Evolutionary conservation across 169 alveolate genomes (phyloP).

Genomic region (Blepharisma undulans): DNA sequence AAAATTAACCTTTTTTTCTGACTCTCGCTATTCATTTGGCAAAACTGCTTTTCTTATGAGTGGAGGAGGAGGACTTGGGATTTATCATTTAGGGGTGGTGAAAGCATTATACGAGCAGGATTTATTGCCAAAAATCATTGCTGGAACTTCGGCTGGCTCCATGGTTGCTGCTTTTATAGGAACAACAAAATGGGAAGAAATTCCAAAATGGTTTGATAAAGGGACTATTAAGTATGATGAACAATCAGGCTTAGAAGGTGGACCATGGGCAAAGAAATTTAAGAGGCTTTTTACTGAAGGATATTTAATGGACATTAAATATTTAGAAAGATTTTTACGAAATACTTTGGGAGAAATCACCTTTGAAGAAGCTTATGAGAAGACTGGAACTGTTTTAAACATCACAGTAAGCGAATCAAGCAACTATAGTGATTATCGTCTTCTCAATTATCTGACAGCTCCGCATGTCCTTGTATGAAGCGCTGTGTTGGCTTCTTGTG

Average conservation of each 20-base stretch:
- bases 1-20: conserved; percentile 68
- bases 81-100: conserved; percentile 71
- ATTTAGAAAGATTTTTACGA: conserved; percentile 31
- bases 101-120: conserved; percentile 59
- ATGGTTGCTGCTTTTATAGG: conserved; percentile 63
- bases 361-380: conserved; percentile 70
- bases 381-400: conserved; percentile 63
- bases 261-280: conserved; percentile 9
- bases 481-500: conserved; percentile 68
- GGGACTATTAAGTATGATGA: conserved; percentile 26
- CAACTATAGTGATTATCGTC: conserved; percentile 47
- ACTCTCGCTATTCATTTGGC: conserved; percentile 69
- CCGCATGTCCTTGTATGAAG: conserved; percentile 72
- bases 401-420: conserved; percentile 59
- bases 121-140: conserved; percentile 68
- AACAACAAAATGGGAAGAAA: conserved; percentile 46
- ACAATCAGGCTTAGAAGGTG: conserved; percentile 24
- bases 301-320: conserved; percentile 1
- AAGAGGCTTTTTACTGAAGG: conserved; percentile 41
- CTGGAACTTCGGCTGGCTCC: conserved; percentile 78
- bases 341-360: conserved; percentile 63
- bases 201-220: conserved; percentile 44
- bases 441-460: conserved; percentile 71
- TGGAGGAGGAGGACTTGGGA: conserved; percentile 76
- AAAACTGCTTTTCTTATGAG: conserved; percentile 69